Base-by-base conservation (phyloP, 1,139 yeast genomes). In the Pichia sp. region DNA sequence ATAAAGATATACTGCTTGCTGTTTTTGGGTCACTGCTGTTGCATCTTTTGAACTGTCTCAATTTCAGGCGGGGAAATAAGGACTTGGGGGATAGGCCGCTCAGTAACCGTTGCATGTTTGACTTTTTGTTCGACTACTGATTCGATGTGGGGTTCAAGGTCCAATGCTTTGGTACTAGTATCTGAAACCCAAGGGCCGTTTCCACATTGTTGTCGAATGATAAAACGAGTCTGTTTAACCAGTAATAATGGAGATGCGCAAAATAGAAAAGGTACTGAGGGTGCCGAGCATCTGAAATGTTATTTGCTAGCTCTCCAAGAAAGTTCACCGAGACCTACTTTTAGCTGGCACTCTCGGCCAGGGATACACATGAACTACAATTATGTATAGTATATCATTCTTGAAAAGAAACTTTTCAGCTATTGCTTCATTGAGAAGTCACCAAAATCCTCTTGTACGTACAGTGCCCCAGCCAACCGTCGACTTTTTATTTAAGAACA, bases 371-470 rank as follows among this genome's bases (percentile, higher is more conserved):
- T 8, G 6, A 5, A 12, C 9, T 38, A 14, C 20, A 46, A 29
- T 27, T 4, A 48, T 48, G 51, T 41, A 6, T n/a, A 9, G 16
- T 16, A 10, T 36, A 24, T 14, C 17, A 27, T 12, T 27, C 30
- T n/a, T 52, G 2, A 48, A 27, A 40, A 51, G 58, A 20, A 33
- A 40, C 10, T 36, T 55, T 34, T 40, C 50, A 31, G 27, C 43
- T 16, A 12, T 48, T n/a, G 5, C 29, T 16, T 8, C 9, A 14
- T 9, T 31, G 6, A 33, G 10, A 34, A 45, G 31, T 34, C 84
- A 80, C 60, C 79, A 77, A 51, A 81, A 80, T 58, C 85, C 85
- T 55, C 69, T 81, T 67, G 85, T 78, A 69, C 48, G 69, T 58
- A 17, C 17, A 34, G n/a, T n/a, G n/a, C 4, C 17, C 20, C 46